These are phyloP conservation scores for Ascosphaera pollenicola DNA, from an alignment of 2,329 filamentous ascomycete genomes.

Conservation along the genomic window DNA sequence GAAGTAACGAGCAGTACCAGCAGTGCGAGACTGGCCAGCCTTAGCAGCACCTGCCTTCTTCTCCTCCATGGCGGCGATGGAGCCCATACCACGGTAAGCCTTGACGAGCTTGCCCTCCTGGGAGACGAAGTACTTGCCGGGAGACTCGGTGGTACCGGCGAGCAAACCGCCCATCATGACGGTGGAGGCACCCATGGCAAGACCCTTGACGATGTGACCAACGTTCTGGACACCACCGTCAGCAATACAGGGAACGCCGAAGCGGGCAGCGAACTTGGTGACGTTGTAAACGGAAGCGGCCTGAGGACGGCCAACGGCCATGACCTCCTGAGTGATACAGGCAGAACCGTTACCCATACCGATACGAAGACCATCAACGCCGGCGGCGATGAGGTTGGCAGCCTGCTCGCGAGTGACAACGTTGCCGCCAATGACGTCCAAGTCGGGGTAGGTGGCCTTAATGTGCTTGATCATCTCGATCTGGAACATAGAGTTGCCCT, in stretches of 20 bases:
- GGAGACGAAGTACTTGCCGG: conserved; percentile 89
- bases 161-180: conserved; percentile 99
- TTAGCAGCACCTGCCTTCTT: conserved; percentile 69
- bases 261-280: conserved; percentile 67
- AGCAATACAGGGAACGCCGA: conserved; percentile 93
- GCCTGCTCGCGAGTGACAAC: conserved; percentile 96
- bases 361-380: conserved; percentile 89
- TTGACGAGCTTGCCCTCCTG: conserved; percentile 96
- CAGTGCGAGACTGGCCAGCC: conserved; percentile 48
- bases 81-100: conserved; percentile 97
- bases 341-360: conserved; percentile 97
- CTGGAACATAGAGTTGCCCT: conserved; percentile 98
- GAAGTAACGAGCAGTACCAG: conserved; percentile 94
- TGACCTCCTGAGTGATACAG: conserved; percentile 98
- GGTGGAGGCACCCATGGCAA: conserved; percentile 79
- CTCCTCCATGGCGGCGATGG: conserved; percentile 98
- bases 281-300: conserved; percentile 84
- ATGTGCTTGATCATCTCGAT: conserved; percentile 95
- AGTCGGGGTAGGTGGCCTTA: conserved; percentile 62
- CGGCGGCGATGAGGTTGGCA: conserved; percentile 72
- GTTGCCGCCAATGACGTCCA: conserved; percentile 96
- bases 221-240: conserved; percentile 97
- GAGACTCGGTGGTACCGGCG: conserved; percentile 91
- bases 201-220: conserved; percentile 95
- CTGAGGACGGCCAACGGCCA: conserved; percentile 94